Conservation (phyloP, 1,139 yeast genomes). For the Yamadazyma blattariae region DNA sequence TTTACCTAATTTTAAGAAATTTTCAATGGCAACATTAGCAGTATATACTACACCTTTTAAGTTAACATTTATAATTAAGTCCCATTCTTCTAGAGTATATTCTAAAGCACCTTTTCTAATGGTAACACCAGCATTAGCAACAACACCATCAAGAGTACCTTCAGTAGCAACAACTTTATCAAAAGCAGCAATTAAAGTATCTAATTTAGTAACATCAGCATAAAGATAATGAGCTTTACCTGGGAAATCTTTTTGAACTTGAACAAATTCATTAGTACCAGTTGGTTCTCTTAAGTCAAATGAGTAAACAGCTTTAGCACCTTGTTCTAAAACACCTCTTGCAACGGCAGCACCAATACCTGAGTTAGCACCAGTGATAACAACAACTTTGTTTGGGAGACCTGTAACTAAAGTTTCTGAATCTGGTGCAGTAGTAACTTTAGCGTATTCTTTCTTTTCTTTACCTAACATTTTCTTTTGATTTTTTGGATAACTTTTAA, state of each 20-base stretch:
- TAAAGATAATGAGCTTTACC: conserved; percentile 9
- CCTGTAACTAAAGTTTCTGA: conserved; percentile 7
- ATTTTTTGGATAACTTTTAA: neutral
- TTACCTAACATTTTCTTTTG: conserved; percentile 9
- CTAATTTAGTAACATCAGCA: conserved; percentile 11
- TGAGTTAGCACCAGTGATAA: conserved; percentile 34
- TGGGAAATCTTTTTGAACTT: conserved; percentile 9
- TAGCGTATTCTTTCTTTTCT: conserved; percentile 9
- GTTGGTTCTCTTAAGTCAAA: conserved; percentile 10
- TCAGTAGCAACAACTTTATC: conserved; percentile 58
- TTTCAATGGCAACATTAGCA: conserved; percentile 39
- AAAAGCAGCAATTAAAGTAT: conserved; percentile 44
- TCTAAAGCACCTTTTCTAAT: conserved; percentile 68
- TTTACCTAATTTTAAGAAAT: conserved; percentile 23
- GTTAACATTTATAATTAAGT: conserved; percentile 46
- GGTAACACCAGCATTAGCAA: conserved; percentile 84
- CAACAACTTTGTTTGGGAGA: conserved; percentile 20
- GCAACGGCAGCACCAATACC: conserved; percentile 76
- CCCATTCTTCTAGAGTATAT: conserved; percentile 46
- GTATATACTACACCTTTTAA: conserved; percentile 59
- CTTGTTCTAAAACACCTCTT: conserved; percentile 10
- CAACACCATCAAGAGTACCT: conserved; percentile 69
- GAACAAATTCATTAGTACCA: conserved; percentile 9
- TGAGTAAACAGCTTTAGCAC: conserved; percentile 10
- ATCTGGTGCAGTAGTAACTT: conserved; percentile 10